Base-by-base conservation (phyloP, 129 eudicot genomes). In the Silybum marianum region DNA sequence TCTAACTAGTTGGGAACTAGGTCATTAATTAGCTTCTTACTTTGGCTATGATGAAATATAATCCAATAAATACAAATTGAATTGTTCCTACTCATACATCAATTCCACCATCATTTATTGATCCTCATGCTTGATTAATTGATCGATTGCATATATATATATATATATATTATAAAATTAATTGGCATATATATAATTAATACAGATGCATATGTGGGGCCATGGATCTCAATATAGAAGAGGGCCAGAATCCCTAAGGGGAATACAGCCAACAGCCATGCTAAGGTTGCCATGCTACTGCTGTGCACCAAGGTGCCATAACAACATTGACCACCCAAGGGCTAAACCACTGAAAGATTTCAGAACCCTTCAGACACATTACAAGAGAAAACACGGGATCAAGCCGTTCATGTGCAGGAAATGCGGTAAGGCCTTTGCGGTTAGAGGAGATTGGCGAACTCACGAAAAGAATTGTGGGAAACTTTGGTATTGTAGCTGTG, bases 141-240 rank as follows among this genome's bases (percentile, higher is more conserved):
- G 62, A 48, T 69, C n/a, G 30, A 28, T 28, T 70, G 9, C 76
- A 44, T 79, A 70, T 46, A 70, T 36, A 6, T 38, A 38, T 38
- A 36, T 36, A 36, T 36, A 36, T 36, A 36, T 36, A 36, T 36
- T 32, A 32, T 32, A 26, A 1, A 1, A 48, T 14, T 14, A 48
- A 79, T 36, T 34, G 10, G 11, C 10, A 38, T 79, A 36, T 38
- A 19, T 38, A 16, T 24, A 9, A 12, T 34, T 14, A 21, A 8
- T 66, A 24, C 85, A 93, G 97, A 93, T 93, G 98, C 98, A 93
- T 84, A 93, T 93, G 98, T 93, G 98, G 98, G 98, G 98, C 40
- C 98, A 93, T 88, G 98, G 98, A 83, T 93, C 98, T 60, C 94
- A 93, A 73, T 93, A 93, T 70, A 89, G 98, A 76, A 93, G 89